Conservation (phyloP, 768 basidiomycete genomes). For the Trametes maxima region DNA sequence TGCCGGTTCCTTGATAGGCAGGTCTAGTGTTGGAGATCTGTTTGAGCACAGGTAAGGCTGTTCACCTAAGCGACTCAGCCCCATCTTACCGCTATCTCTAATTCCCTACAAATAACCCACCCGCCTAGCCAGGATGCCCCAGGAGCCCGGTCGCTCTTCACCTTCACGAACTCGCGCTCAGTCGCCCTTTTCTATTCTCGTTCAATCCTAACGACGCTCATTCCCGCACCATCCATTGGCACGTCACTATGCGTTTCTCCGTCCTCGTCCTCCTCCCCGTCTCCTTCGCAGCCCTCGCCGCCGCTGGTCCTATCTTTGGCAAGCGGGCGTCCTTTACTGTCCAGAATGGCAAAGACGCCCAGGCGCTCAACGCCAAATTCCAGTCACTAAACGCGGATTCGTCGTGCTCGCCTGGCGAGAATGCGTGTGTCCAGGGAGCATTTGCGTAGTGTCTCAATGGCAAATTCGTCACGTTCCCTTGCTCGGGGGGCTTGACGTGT, state of each 20-base stretch:
- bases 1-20: not conserved
- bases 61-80: not conserved
- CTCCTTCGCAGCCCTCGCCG: constrained; percentile 31
- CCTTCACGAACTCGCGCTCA: constrained; percentile 17
- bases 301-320: constrained; percentile 21
- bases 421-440: constrained; percentile 49
- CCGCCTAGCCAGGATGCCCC: not conserved
- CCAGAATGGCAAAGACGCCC: constrained; percentile 7
- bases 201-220: constrained; percentile 10
- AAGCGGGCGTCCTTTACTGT: constrained; percentile 18
- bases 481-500: constrained; percentile 27
- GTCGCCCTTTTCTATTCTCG: constrained; percentile 22
- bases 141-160: constrained; percentile 26
- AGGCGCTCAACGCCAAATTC: constrained; percentile 42
- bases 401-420: constrained; percentile 45
- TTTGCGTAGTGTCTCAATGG: constrained; percentile 62
- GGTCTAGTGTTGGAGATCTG: constrained; percentile 7
- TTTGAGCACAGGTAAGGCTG: constrained; percentile 26
- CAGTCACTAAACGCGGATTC: constrained; percentile 46
- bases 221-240: constrained; percentile 11
- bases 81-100: not conserved
- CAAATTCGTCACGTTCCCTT: constrained; percentile 34
- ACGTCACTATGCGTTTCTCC: constrained; percentile 40
- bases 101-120: constrained; percentile 10
- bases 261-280: constrained; percentile 36